Percentiles rank a stretch among this genome's conserved stretches.
Conservation (phyloP, 768 basidiomycete genomes). For the Gloeophyllum trabeum region DNA sequence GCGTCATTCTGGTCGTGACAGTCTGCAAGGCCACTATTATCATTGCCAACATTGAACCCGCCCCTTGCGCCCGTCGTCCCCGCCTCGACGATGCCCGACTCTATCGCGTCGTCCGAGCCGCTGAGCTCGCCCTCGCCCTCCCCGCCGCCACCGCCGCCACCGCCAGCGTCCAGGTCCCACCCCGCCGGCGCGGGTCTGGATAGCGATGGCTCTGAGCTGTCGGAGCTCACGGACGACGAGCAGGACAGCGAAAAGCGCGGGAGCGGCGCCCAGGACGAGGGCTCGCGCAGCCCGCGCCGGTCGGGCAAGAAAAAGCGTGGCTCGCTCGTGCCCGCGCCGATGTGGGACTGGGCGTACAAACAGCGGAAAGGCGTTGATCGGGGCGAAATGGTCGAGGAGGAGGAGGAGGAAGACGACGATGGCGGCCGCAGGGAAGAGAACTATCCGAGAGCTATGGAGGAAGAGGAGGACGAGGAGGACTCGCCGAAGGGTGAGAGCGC, state of each 20-base stretch:
- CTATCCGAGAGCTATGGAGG: slow-evolving; percentile 8
- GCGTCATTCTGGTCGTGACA: no score
- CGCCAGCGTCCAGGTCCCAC: slow-evolving; percentile 8
- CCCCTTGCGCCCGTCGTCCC: neutral
- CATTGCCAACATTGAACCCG: no score
- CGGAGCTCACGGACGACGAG: slow-evolving; percentile 77
- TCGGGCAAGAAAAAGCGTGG: neutral
- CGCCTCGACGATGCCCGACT: slow-evolving; percentile 26
- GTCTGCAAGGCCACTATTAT: no score
- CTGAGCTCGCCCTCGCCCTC: slow-evolving; percentile 63
- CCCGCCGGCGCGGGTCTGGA: slow-evolving; percentile 33
- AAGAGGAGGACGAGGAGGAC: slow-evolving; percentile 11
- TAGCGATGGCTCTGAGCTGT: slow-evolving; percentile 65
- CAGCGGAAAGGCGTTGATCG: slow-evolving; percentile 6
- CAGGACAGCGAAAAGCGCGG: slow-evolving; percentile 25
- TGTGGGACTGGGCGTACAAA: slow-evolving; percentile 20
- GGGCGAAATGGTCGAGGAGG: neutral
- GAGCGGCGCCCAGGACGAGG: neutral
- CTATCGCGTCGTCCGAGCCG: slow-evolving; percentile 52
- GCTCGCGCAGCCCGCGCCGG: neutral
- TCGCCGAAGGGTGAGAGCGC: neutral
- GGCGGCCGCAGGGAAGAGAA: neutral
- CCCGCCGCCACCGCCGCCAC: slow-evolving; percentile 24
- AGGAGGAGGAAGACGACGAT: neutral
- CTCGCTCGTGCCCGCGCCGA: slow-evolving; percentile 13